phyloP scores from a whole-genome alignment of 1,284 basidiomycete genomes.

The Trametes sp. region DNA sequence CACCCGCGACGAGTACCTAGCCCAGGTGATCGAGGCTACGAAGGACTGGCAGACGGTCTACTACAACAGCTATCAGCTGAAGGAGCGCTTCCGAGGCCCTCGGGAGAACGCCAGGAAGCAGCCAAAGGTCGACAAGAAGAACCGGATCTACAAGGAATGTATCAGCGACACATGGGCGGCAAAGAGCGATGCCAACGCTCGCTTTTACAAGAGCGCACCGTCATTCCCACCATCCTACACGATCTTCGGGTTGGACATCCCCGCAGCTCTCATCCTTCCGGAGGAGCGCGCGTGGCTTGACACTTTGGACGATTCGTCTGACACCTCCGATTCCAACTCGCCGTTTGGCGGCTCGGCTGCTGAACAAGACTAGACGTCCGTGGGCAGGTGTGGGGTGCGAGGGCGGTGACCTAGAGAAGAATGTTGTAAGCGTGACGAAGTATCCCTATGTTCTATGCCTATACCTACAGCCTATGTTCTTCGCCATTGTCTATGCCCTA shows the following conservation, averaged over 20 bases:
- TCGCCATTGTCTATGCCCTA: no score
- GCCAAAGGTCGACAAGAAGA: neutral
- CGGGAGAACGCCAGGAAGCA: neutral
- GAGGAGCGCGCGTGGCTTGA: neutral
- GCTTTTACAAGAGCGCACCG: neutral
- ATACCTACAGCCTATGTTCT: no score
- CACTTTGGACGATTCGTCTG: neutral
- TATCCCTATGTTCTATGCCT: no score
- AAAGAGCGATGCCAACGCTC: neutral
- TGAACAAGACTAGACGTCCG: no score
- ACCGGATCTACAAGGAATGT: conserved; percentile 7
- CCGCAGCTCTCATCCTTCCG: neutral
- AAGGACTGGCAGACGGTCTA: neutral
- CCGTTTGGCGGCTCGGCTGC: neutral
- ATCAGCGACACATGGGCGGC: neutral
- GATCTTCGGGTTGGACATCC: conserved; percentile 2
- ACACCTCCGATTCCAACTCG: neutral
- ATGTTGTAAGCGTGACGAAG: no score
- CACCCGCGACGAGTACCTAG: neutral
- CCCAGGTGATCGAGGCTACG: neutral
- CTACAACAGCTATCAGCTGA: neutral
- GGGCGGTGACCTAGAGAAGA: no score
- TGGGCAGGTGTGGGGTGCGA: neutral
- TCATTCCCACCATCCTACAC: neutral
- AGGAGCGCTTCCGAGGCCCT: conserved; percentile 6